Evolutionary conservation across 1,139 yeast genomes (phyloP), one percentile per base, ranked within the genome.

Genomic region (Lodderomyces theae): DNA sequence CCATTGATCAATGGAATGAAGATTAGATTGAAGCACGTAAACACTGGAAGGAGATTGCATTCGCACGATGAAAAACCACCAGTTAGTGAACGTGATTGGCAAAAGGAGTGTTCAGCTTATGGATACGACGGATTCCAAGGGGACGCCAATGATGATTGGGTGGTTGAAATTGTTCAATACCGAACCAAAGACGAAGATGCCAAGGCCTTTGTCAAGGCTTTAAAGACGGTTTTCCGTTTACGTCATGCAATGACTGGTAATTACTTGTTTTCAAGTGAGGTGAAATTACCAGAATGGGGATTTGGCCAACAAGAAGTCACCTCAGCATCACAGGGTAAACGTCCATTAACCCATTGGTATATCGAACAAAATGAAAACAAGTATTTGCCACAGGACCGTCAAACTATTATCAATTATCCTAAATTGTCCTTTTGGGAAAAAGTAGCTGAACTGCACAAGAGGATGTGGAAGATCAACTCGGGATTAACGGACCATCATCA

Each of bases 281-380:
- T 80, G 39, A 87, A 86, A 63, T 78, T 92, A 52, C 98, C 98
- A 44, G 83, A 82, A 44, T 92, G 97, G 97, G 98, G 3, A 1
- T 89, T 85, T 56, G 94, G 85, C 53, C 98, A 94, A 68, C 97
- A 88, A 64, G 99, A 92, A 69, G 98, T 94, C 38, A 82, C 96
- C 9, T 80, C 96, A 64, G 94, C 97, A 39, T 71, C 79, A 39
- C 87, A 81, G 55, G 97, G 97, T 58, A 74, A 78, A 46, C 67
- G 81, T 51, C 78, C 80, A 33, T 80, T 86, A 61, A 77, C 89
- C 39, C 69, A 84, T 51, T 94, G 97, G 97, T 86, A 85, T 62
- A 70, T 94, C 55, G 99, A 94, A 68, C 77, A 82, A 46, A 90
- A 89, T 62, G 65, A 58, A 39, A 82, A 82, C 54, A 51, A 46